Conservation (phyloP, 495 filamentous ascomycete species). For the Poronia punctata region DNA sequence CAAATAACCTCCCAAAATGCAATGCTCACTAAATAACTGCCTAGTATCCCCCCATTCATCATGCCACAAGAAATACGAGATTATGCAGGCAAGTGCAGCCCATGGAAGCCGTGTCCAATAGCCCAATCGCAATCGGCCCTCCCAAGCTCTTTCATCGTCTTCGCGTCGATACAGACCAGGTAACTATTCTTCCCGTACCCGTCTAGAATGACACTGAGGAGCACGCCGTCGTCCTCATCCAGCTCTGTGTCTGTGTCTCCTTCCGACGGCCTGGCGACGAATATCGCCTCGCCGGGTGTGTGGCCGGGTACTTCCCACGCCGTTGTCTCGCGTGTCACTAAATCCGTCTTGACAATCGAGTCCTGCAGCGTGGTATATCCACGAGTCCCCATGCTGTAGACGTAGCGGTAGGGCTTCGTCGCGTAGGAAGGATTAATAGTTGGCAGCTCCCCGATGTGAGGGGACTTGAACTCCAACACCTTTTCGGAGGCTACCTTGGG, state of each 20-base stretch:
- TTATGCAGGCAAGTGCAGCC: conserved; percentile 47
- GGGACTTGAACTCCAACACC: conserved; percentile 35
- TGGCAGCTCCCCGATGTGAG: conserved; percentile 52
- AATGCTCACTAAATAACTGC: too few relatives aligned
- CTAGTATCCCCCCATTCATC: too few relatives aligned
- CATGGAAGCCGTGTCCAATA: conserved; percentile 69
- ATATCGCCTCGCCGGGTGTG: conserved; percentile 68
- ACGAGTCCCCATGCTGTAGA: conserved; percentile 52
- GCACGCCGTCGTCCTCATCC: conserved; percentile 64
- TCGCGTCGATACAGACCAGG: conserved; percentile 62
- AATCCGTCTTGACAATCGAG: conserved; percentile 62
- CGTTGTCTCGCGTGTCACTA: conserved; percentile 37
- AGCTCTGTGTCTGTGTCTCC: conserved; percentile 15
- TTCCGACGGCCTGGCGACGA: conserved; percentile 47
- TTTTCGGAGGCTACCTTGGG: conserved; percentile 11
- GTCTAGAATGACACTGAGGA: conserved; percentile 67
- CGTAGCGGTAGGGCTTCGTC: conserved; percentile 53
- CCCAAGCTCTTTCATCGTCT: conserved; percentile 56
- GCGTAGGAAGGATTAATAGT: conserved; percentile 56
- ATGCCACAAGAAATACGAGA: too few relatives aligned
- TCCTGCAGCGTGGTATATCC: conserved; percentile 58
- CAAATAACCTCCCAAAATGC: too few relatives aligned
- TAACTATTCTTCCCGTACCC: conserved; percentile 57
- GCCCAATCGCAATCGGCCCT: conserved; percentile 55
- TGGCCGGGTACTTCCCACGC: conserved; percentile 55